Evolutionary conservation across 2,329 filamentous ascomycete species (phyloP).

Genomic region (Fusarium nematophilum): DNA sequence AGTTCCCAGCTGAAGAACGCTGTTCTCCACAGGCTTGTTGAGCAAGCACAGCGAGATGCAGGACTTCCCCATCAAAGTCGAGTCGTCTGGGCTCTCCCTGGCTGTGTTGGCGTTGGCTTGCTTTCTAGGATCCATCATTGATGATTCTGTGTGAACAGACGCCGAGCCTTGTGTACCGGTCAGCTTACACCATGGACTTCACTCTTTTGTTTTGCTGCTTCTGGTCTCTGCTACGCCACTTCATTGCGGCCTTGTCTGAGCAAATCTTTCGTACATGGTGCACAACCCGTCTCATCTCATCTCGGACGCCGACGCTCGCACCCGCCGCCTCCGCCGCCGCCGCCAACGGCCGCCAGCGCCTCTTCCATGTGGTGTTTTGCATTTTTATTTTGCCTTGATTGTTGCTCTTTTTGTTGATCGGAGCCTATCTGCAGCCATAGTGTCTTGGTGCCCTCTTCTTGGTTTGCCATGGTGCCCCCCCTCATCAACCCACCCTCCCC

Average conservation of each 20-base stretch:
- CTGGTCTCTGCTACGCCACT: conserved; percentile 13
- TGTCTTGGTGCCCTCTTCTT: too few relatives aligned
- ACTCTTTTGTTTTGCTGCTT: too few relatives aligned
- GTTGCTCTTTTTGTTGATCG: conserved; percentile 26
- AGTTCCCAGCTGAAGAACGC: conserved; percentile 27
- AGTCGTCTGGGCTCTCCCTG: too few relatives aligned
- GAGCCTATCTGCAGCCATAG: conserved; percentile 9
- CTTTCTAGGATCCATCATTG: conserved; percentile 2
- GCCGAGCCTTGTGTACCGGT: conserved; percentile 28
- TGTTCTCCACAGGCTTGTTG: conserved; percentile 23
- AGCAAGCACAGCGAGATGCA: too few relatives aligned
- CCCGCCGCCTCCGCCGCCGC: conserved; percentile 23
- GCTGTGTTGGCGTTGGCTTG: too few relatives aligned
- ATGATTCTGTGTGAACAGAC: background rate
- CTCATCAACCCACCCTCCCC: conserved; percentile 18
- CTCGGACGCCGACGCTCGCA: conserved; percentile 31
- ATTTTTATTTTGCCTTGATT: conserved; percentile 14
- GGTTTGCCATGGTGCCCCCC: too few relatives aligned
- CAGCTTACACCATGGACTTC: conserved; percentile 22
- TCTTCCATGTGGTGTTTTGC: conserved; percentile 39
- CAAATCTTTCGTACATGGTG: conserved; percentile 17
- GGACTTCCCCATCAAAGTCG: conserved; percentile 27
- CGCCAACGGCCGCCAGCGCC: conserved; percentile 44
- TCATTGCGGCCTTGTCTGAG: conserved; percentile 9
- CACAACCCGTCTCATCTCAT: conserved; percentile 37